phyloP scores from a whole-genome alignment of 73 alveolate genomes.

The Tetrahymena elliotti region DNA sequence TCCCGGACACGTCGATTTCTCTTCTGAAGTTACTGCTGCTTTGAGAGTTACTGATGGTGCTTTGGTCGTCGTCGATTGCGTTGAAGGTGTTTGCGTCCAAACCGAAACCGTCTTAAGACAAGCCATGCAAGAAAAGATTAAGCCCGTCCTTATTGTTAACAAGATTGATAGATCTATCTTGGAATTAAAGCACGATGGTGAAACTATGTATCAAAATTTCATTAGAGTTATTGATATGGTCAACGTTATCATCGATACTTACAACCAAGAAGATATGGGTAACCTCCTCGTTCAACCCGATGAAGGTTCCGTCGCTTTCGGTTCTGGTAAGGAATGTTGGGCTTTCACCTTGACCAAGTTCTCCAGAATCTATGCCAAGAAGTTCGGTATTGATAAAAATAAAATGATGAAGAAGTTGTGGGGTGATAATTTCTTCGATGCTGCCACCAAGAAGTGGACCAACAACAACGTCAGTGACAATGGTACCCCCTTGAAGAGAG shows the following conservation, averaged over 20 bases:
- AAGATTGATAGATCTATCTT: conserved; percentile 89
- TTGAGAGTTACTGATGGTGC: conserved; percentile 99
- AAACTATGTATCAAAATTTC: conserved; percentile 84
- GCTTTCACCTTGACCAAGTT: conserved; percentile 96
- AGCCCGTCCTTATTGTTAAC: conserved; percentile 97
- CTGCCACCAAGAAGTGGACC: conserved; percentile 94
- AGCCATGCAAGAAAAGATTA: conserved; percentile 92
- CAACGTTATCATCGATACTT: conserved; percentile 89
- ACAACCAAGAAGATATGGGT: conserved; percentile 78
- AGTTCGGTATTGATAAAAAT: conserved; percentile 83
- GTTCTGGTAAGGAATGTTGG: conserved; percentile 97
- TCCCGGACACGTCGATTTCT: conserved; percentile 98
- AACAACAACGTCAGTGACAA: conserved; percentile 69
- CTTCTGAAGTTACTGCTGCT: conserved; percentile 98
- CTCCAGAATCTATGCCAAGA: conserved; percentile 90
- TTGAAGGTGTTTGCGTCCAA: conserved; percentile 97
- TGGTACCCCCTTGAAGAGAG: conserved; percentile 79
- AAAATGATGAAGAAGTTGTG: conserved; percentile 92
- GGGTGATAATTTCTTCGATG: conserved; percentile 99
- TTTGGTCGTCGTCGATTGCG: conserved; percentile 97
- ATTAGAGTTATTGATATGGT: conserved; percentile 93
- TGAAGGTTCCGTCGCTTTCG: conserved; percentile 97
- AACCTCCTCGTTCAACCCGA: conserved; percentile 75
- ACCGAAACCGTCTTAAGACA: conserved; percentile 97
- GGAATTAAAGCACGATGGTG: conserved; percentile 83